Evolutionary conservation across 2,329 filamentous ascomycete genomes (phyloP).

Genomic region (Xylaria sp.): DNA sequence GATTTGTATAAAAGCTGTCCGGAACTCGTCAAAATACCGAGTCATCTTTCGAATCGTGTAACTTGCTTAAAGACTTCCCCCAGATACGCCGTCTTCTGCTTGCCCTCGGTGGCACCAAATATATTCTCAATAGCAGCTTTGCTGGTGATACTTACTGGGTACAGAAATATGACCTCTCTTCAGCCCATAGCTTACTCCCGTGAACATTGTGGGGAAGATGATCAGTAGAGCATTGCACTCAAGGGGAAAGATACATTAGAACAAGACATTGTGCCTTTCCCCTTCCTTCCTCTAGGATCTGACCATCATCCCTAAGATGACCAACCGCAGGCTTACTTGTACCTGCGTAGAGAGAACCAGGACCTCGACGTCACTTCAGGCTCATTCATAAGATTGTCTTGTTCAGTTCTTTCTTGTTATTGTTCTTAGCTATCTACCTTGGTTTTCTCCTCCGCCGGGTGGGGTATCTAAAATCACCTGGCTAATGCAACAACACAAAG

Average conservation of each 20-base stretch:
- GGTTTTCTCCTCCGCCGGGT: conserved; percentile 39
- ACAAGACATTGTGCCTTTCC: background rate
- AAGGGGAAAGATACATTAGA: background rate
- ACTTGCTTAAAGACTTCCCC: background rate
- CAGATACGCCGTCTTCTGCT: background rate
- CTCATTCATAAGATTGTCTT: background rate
- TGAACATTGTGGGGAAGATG: background rate
- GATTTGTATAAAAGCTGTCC: background rate
- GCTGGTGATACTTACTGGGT: no score
- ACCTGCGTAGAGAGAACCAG: background rate
- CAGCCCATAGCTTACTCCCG: background rate
- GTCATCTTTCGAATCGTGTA: background rate
- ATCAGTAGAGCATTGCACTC: background rate
- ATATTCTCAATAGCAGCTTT: no score
- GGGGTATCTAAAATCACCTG: conserved; percentile 49
- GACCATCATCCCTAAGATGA: background rate
- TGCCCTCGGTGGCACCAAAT: background rate
- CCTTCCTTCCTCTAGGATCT: background rate
- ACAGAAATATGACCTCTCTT: background rate
- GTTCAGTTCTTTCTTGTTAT: conserved; percentile 14
- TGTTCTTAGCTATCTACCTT: conserved; percentile 33
- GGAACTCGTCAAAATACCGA: background rate
- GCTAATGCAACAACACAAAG: conserved; percentile 33
- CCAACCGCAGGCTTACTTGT: background rate
- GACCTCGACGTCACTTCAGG: background rate